Conservation (phyloP, 2,329 filamentous ascomycete species). For the Pseudogymnoascus sp. region DNA sequence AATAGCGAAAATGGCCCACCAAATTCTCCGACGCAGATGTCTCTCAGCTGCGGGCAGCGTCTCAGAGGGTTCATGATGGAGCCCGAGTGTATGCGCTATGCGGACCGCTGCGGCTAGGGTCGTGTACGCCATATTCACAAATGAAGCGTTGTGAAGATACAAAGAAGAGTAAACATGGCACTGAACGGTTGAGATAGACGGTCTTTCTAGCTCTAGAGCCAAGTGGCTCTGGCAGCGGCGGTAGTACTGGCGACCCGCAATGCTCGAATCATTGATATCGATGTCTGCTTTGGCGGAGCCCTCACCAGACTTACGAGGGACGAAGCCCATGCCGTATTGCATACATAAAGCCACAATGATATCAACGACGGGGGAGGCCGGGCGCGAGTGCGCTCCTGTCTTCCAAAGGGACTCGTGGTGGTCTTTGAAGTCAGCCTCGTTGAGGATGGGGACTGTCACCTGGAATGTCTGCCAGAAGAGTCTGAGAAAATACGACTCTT, state of each 20-base stretch:
- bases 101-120: slow-evolving; percentile 29
- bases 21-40: slow-evolving; percentile 36
- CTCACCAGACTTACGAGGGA: slow-evolving; percentile 11
- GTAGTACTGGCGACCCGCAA: slow-evolving; percentile 33
- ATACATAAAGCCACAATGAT: slow-evolving; percentile 44
- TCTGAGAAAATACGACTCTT: slow-evolving; percentile 40
- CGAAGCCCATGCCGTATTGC: slow-evolving; percentile 34
- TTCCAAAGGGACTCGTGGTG: slow-evolving; percentile 37
- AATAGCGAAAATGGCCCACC: slow-evolving; percentile 38
- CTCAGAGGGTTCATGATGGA: slow-evolving; percentile 32
- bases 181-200: slow-evolving; percentile 33
- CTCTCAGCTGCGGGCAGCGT: slow-evolving; percentile 23
- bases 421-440: slow-evolving; percentile 36
- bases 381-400: slow-evolving; percentile 24
- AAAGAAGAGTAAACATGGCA: slow-evolving; percentile 32
- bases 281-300: slow-evolving; percentile 13
- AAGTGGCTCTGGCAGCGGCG: slow-evolving; percentile 33
- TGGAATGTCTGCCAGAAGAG: slow-evolving; percentile 42
- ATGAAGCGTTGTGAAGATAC: slow-evolving; percentile 33
- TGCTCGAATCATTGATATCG: slow-evolving; percentile 25
- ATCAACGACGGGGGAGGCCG: slow-evolving; percentile 42
- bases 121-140: slow-evolving; percentile 33
- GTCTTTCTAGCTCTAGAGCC: slow-evolving; percentile 30
- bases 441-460: slow-evolving; percentile 33
- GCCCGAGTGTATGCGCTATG: slow-evolving; percentile 32